Base-by-base conservation (phyloP, 345 rosid genomes). In the Salix purpurea region DNA sequence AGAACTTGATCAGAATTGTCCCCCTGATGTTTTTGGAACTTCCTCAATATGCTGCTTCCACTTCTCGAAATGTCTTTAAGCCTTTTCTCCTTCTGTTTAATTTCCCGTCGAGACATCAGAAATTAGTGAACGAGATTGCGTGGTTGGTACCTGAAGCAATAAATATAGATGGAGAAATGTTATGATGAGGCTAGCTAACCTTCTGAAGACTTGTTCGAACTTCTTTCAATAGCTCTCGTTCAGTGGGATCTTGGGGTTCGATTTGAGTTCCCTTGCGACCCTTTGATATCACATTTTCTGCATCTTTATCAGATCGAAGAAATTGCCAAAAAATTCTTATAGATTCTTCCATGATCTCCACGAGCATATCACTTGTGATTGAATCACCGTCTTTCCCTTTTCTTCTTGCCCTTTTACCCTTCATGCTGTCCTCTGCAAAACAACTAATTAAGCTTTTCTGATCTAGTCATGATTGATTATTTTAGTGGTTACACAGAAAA, bases 271-370 rank as follows among this genome's bases (percentile, higher is more conserved):
- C 83, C 48, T 86, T 88, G 39, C 83, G 76, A 62, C 73, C 26
- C 69, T 88, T 93, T 48, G 81, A 88, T 48, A 77, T 70, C 14
- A 68, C 77, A 30, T 71, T 40, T 34, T 75, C 86, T 10, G 92
- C 73, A 16, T 89, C 83, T 82, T 90, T 96, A 82, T 96, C 99
- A 39, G 87, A 89, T 65, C 96, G 90, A 74, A 92, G 84, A 61
- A 93, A 93, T 67, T 82, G 83, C 99, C 99, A 93, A 46, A 92
- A 91, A n/a, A 89, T 85, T 80, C 97, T 76, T 74, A 96, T 92
- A 4, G 98, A 91, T 85, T 96, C 99, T 70, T 96, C 97, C 88
- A 93, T 80, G 65, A 90, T 93, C 78, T 96, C 97, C 15, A 92
- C 89, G n/a, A 96, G 83, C 76, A 68, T 80, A 4, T 93, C 91